These are phyloP conservation scores for Parastagonospora avenae DNA, from an alignment of 2,329 filamentous ascomycete genomes.

Conservation along the genomic window DNA sequence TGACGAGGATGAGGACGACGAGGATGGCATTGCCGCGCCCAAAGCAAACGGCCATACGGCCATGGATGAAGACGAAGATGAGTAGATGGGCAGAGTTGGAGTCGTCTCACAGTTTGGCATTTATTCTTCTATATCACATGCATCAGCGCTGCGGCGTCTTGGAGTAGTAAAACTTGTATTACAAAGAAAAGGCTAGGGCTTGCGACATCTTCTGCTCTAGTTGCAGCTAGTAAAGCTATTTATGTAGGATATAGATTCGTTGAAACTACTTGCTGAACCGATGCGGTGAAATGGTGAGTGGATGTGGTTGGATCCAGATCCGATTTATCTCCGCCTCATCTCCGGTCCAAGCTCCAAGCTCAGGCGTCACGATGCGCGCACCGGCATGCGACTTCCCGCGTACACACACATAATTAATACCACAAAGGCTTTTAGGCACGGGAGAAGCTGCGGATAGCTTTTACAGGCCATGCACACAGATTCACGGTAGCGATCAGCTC, in stretches of 20 bases:
- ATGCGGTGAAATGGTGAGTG: neutral
- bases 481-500: constrained; percentile 14
- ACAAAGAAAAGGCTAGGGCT: constrained; percentile 1
- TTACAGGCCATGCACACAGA: constrained; percentile 18
- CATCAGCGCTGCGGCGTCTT: constrained; percentile 30
- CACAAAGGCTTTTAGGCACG: neutral
- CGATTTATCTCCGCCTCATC: constrained; percentile 4
- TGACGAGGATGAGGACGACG: constrained; percentile 42
- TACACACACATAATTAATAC: neutral
- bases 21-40: constrained; percentile 26
- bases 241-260: neutral
- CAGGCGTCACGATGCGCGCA: constrained; percentile 19
- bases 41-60: constrained; percentile 27
- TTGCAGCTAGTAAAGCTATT: neutral
- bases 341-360: constrained; percentile 18
- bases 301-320: neutral
- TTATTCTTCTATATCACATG: constrained; percentile 11
- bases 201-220: neutral
- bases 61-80: constrained; percentile 40
- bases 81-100: constrained; percentile 15
- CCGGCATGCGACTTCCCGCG: neutral
- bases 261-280: neutral
- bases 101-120: constrained; percentile 5
- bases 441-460: constrained; percentile 12
- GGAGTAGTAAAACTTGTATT: constrained; percentile 6